phyloP scores from a whole-genome alignment of 129 eudicot species.

The Flaveria ramosissima region DNA sequence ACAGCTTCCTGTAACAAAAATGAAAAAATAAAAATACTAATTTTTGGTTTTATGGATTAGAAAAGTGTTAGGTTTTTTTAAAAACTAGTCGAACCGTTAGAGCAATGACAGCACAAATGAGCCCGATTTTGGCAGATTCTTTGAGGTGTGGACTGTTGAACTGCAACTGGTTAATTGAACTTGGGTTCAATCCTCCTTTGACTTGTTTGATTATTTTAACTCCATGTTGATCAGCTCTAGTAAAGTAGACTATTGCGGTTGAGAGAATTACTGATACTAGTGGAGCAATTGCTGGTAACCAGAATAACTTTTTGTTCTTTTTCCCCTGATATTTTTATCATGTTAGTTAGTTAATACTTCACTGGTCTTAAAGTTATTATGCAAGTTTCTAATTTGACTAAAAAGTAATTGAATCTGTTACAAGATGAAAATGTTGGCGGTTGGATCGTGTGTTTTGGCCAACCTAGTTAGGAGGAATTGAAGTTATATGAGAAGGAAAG shows the following conservation, averaged over 20 bases:
- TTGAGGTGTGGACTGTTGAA: conserved; percentile 52
- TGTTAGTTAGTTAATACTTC: not conserved
- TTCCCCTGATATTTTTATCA: conserved; percentile 51
- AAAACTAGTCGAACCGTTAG: conserved; percentile 41
- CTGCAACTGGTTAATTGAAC: conserved; percentile 49
- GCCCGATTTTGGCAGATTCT: conserved; percentile 51
- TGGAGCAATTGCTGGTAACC: conserved; percentile 96
- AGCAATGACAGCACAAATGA: conserved; percentile 53
- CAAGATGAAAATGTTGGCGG: not conserved
- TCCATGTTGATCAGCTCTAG: conserved; percentile 76
- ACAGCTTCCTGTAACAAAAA: conserved; percentile 63
- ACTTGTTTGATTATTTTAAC: conserved; percentile 66
- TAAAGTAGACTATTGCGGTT: conserved; percentile 63
- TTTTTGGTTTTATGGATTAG: not conserved
- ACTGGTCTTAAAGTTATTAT: not conserved
- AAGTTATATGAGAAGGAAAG: too few species aligned
- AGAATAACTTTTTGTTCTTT: conserved; percentile 67
- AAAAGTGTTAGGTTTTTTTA: not conserved
- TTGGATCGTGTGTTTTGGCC: too few species aligned
- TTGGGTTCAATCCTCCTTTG: conserved; percentile 56
- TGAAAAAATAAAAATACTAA: not conserved
- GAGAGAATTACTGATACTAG: conserved; percentile 70
- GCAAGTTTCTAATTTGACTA: not conserved
- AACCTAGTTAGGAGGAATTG: too few species aligned
- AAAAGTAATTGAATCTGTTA: not conserved